These are phyloP conservation scores for Xylariaceae sp. DNA, from an alignment of 2,329 filamentous ascomycete species.

Conservation along the genomic window DNA sequence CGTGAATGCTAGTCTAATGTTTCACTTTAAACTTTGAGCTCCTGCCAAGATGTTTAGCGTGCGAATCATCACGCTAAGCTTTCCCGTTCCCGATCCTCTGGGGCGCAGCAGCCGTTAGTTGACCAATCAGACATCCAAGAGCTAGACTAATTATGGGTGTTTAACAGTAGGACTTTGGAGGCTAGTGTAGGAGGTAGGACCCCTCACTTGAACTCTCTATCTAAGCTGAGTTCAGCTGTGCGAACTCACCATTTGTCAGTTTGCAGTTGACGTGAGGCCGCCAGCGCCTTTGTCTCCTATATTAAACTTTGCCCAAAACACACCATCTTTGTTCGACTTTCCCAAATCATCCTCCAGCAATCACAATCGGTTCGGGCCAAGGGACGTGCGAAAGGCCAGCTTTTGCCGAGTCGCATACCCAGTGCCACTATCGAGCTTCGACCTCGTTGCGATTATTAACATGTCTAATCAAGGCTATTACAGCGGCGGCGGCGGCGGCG, in stretches of 20 bases:
- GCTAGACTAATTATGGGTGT: no score
- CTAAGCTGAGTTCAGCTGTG: no score
- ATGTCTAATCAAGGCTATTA: slow-evolving; percentile 41
- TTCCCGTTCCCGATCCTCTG: slow-evolving; percentile 16
- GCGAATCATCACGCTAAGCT: slow-evolving; percentile 16
- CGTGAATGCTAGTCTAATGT: no score
- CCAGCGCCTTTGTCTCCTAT: neutral
- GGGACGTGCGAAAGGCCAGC: neutral
- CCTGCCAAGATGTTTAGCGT: slow-evolving; percentile 14
- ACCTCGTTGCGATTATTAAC: neutral
- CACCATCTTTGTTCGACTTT: no score
- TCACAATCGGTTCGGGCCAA: no score
- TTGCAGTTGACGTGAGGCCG: slow-evolving; percentile 15
- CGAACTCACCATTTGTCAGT: neutral
- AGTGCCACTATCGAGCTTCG: neutral
- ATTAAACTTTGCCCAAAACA: neutral
- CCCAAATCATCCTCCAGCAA: no score
- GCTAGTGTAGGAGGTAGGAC: neutral
- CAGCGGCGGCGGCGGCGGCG: slow-evolving; percentile 22
- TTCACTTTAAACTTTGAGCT: no score
- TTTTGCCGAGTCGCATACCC: neutral
- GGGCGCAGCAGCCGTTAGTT: slow-evolving; percentile 13
- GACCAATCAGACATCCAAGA: slow-evolving; percentile 16
- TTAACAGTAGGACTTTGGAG: no score
- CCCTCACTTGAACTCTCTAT: neutral